Base-by-base conservation (phyloP, 768 basidiomycete genomes). In the Tylopilus sp. region DNA sequence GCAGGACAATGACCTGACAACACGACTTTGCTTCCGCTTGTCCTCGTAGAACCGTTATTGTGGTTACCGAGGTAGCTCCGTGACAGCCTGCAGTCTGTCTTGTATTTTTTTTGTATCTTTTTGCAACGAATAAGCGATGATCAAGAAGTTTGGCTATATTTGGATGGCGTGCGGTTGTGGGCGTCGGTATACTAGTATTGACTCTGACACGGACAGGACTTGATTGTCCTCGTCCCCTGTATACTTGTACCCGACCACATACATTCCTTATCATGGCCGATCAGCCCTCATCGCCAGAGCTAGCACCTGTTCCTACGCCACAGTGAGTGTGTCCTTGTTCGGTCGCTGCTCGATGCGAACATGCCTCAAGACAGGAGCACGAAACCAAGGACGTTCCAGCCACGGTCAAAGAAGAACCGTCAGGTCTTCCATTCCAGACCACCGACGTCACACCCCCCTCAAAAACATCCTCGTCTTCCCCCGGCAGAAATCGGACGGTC, bases 201-300 rank as follows among this genome's bases (percentile, higher is more conserved):
- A 33, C 21, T 17, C n/a, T 17, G 26, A 17, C 31, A 33, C 41
- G 45, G 45, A 48, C 25, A 48, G 54, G 53, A 58, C 57, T 48
- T 49, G 52, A 57, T 54, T 54, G 53, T 60, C 56, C 52, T 56
- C 8, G 25, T 53, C 25, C 21, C 40, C 28, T 42, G 60, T 60
- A 58, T 55, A 52, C 50, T 29, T 25, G 4, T 13, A 16, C 16
- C 64, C 55, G 57, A 64, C 63, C 55, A 21, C 53, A 58, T 56
- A 50, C 68, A 52, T 41, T 71, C 69, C 33, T 71, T 67, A 68
- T 54, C 54, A 71, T 69, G 70, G 59, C 55, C 60, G 53, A 69
- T 59, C 50, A 53, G 40, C 25, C 57, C 16, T 33, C 54, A 6
- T 46, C 59, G 2, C 49, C 57, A 0, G 1, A 26, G 12, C 25